Conservation (phyloP, 2,329 filamentous ascomycete species). For the Colletotrichum siamense region DNA sequence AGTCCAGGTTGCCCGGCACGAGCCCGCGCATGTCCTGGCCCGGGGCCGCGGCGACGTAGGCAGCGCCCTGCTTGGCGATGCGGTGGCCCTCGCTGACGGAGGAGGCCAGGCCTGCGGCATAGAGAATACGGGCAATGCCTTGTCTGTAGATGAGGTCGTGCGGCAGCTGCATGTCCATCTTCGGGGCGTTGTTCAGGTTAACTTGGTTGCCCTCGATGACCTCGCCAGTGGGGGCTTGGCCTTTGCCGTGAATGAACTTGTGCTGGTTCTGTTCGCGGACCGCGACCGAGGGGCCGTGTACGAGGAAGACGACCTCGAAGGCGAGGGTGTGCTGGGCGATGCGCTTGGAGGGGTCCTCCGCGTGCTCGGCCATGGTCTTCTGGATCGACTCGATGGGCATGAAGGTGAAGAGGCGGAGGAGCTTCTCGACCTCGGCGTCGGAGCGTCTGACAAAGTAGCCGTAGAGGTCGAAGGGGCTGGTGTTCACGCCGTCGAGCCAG, state of each 20-base stretch:
- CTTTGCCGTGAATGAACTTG: constrained; percentile 50
- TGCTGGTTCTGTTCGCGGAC: constrained; percentile 64
- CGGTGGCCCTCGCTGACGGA: constrained; percentile 65
- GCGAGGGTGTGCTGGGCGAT: constrained; percentile 85
- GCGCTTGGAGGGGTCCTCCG: constrained; percentile 70
- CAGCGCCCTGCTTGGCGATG: constrained; percentile 58
- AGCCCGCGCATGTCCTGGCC: constrained; percentile 47
- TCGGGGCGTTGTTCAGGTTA: constrained; percentile 51
- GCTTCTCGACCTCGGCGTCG: constrained; percentile 80
- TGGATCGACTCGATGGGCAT: constrained; percentile 74
- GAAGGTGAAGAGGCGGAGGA: constrained; percentile 92
- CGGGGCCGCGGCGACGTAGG: constrained; percentile 64
- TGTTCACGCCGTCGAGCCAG: constrained; percentile 87
- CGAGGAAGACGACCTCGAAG: constrained; percentile 78
- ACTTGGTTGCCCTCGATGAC: constrained; percentile 24
- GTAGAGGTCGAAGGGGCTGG: constrained; percentile 85
- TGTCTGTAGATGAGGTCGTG: constrained; percentile 56
- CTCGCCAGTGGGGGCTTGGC: constrained; percentile 3
- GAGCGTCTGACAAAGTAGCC: constrained; percentile 85
- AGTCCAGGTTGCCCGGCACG: constrained; percentile 58
- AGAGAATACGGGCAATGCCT: constrained; percentile 64
- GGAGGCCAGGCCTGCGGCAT: constrained; percentile 62
- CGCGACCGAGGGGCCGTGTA: constrained; percentile 75
- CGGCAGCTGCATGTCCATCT: constrained; percentile 64
- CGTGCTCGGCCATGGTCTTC: constrained; percentile 71